Conservation (phyloP, 352 stramenopile species). For the Plasmopara halstedii region DNA sequence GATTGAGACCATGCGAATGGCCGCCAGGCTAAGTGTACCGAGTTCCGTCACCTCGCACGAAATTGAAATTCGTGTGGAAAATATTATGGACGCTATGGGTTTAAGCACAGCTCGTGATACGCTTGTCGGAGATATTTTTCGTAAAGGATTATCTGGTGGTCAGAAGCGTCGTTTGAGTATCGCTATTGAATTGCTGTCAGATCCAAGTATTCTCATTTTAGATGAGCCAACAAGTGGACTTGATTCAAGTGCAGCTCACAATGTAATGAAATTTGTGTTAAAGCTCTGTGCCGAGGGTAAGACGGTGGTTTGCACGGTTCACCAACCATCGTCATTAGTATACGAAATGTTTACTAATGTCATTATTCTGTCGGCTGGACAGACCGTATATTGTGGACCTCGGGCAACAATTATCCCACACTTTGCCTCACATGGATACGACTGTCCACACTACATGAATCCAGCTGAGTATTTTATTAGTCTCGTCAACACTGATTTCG, state of each 20-base stretch:
- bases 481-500: slow-evolving; percentile 53
- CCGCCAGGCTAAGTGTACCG: slow-evolving; percentile 47
- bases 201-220: slow-evolving; percentile 68
- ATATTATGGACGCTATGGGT: slow-evolving; percentile 53
- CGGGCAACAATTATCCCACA: slow-evolving; percentile 32
- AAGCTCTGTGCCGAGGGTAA: slow-evolving; percentile 10
- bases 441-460: slow-evolving; percentile 42
- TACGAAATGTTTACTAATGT: slow-evolving; percentile 32
- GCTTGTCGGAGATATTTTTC: slow-evolving; percentile 67
- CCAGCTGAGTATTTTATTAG: slow-evolving; percentile 46
- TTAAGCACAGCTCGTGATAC: slow-evolving; percentile 37
- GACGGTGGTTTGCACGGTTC: slow-evolving; percentile 86
- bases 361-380: slow-evolving; percentile 49
- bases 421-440: slow-evolving; percentile 24
- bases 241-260: slow-evolving; percentile 19
- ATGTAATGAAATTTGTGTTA: slow-evolving; percentile 17
- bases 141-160: slow-evolving; percentile 65
- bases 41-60: slow-evolving; percentile 19
- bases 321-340: slow-evolving; percentile 77
- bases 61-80: slow-evolving; percentile 29
- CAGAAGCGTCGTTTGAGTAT: slow-evolving; percentile 76
- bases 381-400: slow-evolving; percentile 72
- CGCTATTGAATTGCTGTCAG: slow-evolving; percentile 66
- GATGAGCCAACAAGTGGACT: slow-evolving; percentile 68
- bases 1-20: slow-evolving; percentile 55